Conservation (phyloP, 2,329 filamentous ascomycete species). For the Colletotrichum lindemuthianum region DNA sequence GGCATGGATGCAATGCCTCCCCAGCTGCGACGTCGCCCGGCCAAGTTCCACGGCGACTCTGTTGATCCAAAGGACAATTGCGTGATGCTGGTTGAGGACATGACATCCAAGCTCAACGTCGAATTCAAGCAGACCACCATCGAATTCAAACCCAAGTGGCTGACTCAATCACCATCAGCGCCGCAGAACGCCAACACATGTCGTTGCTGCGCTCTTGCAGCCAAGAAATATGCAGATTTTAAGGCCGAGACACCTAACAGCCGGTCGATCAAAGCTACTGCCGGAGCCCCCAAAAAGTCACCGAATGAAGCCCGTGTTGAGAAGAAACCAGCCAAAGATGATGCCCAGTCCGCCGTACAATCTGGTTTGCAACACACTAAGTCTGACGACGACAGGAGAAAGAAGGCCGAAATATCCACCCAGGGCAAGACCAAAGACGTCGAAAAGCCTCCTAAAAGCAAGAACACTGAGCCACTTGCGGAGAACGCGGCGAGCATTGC, state of each 20-base stretch:
- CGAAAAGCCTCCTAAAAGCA: too few relatives aligned
- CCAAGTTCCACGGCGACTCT: slow-evolving; percentile 52
- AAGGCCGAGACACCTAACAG: too few relatives aligned
- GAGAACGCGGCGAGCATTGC: too few relatives aligned
- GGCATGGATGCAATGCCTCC: slow-evolving; percentile 50
- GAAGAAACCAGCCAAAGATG: too few relatives aligned
- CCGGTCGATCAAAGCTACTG: too few relatives aligned
- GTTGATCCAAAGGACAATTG: background rate
- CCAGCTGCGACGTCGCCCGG: slow-evolving; percentile 12
- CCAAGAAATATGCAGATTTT: slow-evolving; percentile 46
- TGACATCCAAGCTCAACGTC: slow-evolving; percentile 56
- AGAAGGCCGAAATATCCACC: too few relatives aligned
- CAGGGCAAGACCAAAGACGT: slow-evolving; percentile 28
- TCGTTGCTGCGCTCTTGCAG: slow-evolving; percentile 75
- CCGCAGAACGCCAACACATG: slow-evolving; percentile 72
- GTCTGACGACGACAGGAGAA: too few relatives aligned
- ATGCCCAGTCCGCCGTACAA: too few relatives aligned
- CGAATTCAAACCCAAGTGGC: slow-evolving; percentile 89
- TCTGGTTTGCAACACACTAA: too few relatives aligned
- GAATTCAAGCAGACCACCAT: slow-evolving; percentile 51
- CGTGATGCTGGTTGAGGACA: slow-evolving; percentile 78
- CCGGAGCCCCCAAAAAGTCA: too few relatives aligned
- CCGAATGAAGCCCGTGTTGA: too few relatives aligned
- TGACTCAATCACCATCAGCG: slow-evolving; percentile 78
- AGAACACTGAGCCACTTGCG: too few relatives aligned